These are phyloP conservation scores for Leccinum incarnatum DNA, from an alignment of 768 basidiomycete genomes.

Conservation along the genomic window DNA sequence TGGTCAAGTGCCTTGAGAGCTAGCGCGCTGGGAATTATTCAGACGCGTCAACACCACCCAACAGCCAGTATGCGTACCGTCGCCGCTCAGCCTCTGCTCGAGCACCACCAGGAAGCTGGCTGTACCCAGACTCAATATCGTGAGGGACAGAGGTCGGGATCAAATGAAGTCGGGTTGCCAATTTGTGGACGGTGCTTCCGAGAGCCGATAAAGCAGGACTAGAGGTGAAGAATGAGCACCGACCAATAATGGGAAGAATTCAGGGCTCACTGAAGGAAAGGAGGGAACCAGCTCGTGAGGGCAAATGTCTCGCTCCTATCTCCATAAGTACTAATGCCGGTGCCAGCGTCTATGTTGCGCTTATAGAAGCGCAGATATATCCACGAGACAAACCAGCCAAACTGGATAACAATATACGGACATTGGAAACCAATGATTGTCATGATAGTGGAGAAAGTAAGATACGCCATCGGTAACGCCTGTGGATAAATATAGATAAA, in stretches of 20 bases:
- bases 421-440: conserved; percentile 82
- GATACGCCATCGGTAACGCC: conserved; percentile 92
- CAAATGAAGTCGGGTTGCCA: conserved; percentile 69
- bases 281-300: conserved; percentile 95
- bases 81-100: conserved; percentile 95
- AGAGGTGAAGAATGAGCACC: conserved; percentile 3
- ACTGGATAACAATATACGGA: conserved; percentile 93
- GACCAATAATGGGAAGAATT: neutral
- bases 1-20: conserved; percentile 97
- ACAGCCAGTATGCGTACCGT: conserved; percentile 51
- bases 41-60: conserved; percentile 2
- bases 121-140: conserved; percentile 77
- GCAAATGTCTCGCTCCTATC: conserved; percentile 97
- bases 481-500: conserved; percentile 33
- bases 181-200: conserved; percentile 63
- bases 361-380: conserved; percentile 97
- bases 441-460: conserved; percentile 85
- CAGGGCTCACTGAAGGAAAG: conserved; percentile 79
- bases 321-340: conserved; percentile 72
- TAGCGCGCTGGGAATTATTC: conserved; percentile 62
- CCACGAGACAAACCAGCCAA: conserved; percentile 98
- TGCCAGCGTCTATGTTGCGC: conserved; percentile 66
- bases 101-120: conserved; percentile 78
- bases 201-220: conserved; percentile 72
- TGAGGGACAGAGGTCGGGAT: conserved; percentile 56